phyloP scores from a whole-genome alignment of 768 basidiomycete genomes.

The Pisolithus albus region DNA sequence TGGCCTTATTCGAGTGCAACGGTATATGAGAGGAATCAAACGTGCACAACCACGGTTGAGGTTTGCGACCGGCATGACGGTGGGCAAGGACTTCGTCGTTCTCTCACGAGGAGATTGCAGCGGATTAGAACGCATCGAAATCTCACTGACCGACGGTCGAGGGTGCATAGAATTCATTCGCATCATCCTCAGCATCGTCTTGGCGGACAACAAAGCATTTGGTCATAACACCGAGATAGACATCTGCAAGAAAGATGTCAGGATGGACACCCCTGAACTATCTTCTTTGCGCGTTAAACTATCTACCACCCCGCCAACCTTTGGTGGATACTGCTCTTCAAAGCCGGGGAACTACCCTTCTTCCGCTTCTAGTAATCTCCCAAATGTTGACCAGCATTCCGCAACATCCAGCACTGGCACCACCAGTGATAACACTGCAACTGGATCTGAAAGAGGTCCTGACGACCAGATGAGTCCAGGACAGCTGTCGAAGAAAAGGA shows the following conservation, averaged over 20 bases:
- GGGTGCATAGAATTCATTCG: conserved; percentile 1
- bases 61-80: neutral
- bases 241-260: neutral
- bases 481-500: neutral
- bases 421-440: neutral
- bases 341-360: neutral
- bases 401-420: neutral
- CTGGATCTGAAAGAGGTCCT: conserved; percentile 1
- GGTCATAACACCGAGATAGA: conserved; percentile 3
- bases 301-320: neutral
- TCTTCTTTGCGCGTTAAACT: no score
- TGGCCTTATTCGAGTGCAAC: neutral
- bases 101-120: conserved; percentile 1
- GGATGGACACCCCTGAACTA: neutral
- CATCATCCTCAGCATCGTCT: neutral
- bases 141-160: neutral
- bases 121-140: neutral
- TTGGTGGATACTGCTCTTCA: neutral
- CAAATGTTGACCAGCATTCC: neutral
- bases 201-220: neutral
- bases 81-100: neutral
- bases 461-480: neutral
- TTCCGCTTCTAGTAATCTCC: neutral
- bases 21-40: conserved; percentile 4
- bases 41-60: conserved; percentile 1